Percentiles rank a stretch among this genome's conserved stretches.
Conservation (phyloP, 1,284 basidiomycete genomes). For the Bjerkandera adusta region DNA sequence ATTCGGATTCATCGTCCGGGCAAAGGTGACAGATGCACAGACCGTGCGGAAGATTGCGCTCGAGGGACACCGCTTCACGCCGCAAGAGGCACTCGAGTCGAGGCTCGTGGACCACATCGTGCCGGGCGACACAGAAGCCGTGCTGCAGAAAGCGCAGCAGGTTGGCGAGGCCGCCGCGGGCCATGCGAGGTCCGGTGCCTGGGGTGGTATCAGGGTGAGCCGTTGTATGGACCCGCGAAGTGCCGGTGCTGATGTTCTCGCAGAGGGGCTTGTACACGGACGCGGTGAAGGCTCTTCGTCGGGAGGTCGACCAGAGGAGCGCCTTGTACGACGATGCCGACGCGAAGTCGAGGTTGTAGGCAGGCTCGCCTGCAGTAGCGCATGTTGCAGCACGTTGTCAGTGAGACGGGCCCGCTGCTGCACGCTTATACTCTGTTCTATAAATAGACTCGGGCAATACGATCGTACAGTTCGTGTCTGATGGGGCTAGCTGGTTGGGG, state of each 20-base stretch:
- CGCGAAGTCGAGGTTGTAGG: constrained; percentile 33
- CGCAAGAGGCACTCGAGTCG: constrained; percentile 64
- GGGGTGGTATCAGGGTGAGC: constrained; percentile 62
- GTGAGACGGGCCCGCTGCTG: no score
- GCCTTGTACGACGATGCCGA: constrained; percentile 30
- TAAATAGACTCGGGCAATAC: no score
- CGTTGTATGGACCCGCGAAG: background rate
- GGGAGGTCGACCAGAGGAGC: constrained; percentile 22
- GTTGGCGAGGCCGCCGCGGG: constrained; percentile 49
- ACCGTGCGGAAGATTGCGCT: constrained; percentile 76
- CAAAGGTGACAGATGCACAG: constrained; percentile 63
- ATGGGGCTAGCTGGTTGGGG: no score
- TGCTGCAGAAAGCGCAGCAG: constrained; percentile 61
- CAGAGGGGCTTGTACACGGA: constrained; percentile 42
- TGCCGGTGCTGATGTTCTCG: no score
- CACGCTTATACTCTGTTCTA: no score
- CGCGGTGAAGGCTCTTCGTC: constrained; percentile 30
- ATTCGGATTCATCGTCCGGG: constrained; percentile 63
- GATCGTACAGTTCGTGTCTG: no score
- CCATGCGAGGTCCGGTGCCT: constrained; percentile 55
- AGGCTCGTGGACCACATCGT: constrained; percentile 78
- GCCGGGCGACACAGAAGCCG: constrained; percentile 48
- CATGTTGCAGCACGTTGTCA: no score
- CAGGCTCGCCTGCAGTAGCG: no score
- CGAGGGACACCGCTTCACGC: constrained; percentile 82